Evolutionary conservation across 306 rosid species (phyloP), one percentile per base, ranked within the genome.

Genomic region (Carpinus fangiana): DNA sequence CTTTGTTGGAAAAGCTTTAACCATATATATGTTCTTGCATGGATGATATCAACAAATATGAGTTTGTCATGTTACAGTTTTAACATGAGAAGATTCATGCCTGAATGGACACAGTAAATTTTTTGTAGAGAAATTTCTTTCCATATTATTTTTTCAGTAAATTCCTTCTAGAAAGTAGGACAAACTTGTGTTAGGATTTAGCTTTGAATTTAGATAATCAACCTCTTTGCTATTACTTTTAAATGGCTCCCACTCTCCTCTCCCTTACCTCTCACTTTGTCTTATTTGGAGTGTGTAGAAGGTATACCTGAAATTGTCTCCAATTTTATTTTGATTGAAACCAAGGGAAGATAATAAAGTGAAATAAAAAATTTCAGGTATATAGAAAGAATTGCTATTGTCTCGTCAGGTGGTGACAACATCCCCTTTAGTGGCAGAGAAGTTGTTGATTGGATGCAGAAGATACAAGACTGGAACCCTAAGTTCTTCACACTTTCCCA

Each of bases 391-490:
- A 91, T 95, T 77, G 97, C 98, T 4, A 74, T 78, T 4, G 89
- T 93, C 71, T 91, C 99, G 18, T 79, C 93, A 2, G 92, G 97
- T 59, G 52, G 64, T 45, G 92, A 85, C 67, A 75, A 65, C 20
- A 79, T 87, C 56, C 70, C 78, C 78, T 59, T 59, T 4, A 90
- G 89, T 60, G 80, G 86, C 59, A 73, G 79, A 74, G 94, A 91
- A 87, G 96, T 88, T 55, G 82, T 86, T 60, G 94, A 87, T 74
- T 96, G 96, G 99, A 96, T 96, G 97, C 91, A 87, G 70, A 90
- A 81, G 88, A 90, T 96, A 86, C 91, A 91, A 89, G 88, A 88
- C 21, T 96, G 98, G 99, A 88, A 96, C 78, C 89, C 98, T 0
- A 89, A 87, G 83, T 89, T 74, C 54, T 91, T 96, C 79, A 77